A percentile compares a stretch with the other conserved stretches of the same genome.
Evolutionary conservation across 306 rosid genomes (phyloP).

Genomic region (Begonia fuchsioides): DNA sequence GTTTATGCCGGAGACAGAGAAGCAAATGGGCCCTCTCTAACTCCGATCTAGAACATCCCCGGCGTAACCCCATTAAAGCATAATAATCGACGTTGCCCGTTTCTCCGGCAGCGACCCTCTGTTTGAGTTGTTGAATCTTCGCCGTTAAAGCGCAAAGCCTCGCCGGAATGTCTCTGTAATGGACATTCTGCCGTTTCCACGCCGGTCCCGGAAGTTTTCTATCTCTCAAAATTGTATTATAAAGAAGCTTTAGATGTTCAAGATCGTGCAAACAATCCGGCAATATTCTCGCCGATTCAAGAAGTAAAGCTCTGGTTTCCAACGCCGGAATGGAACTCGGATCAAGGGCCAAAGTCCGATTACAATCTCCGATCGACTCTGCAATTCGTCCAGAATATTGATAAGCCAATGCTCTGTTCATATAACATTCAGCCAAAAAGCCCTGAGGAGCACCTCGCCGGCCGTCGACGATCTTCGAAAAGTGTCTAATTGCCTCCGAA

Average conservation of each 20-base stretch:
- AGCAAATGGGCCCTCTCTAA: slow-evolving; percentile 67
- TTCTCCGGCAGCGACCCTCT: slow-evolving; percentile 58
- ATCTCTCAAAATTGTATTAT: slow-evolving; percentile 70
- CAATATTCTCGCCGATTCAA: slow-evolving; percentile 63
- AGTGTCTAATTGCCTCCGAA: slow-evolving; percentile 86
- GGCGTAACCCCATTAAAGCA: slow-evolving; percentile 64
- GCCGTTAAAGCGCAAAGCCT: slow-evolving; percentile 50
- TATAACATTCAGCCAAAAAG: slow-evolving; percentile 76
- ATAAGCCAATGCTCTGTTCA: slow-evolving; percentile 62
- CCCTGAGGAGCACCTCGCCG: slow-evolving; percentile 87
- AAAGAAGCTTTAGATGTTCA: slow-evolving; percentile 75
- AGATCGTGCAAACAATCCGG: slow-evolving; percentile 84
- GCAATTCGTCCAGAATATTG: slow-evolving; percentile 61
- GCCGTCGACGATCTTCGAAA: slow-evolving; percentile 78
- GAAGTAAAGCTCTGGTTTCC: slow-evolving; percentile 65
- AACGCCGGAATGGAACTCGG: slow-evolving; percentile 77
- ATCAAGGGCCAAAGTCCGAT: slow-evolving; percentile 63
- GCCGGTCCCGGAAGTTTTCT: slow-evolving; percentile 80
- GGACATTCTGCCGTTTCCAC: slow-evolving; percentile 68
- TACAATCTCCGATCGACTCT: slow-evolving; percentile 78
- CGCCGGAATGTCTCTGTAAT: slow-evolving; percentile 78
- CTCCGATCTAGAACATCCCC: slow-evolving; percentile 85
- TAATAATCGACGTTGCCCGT: slow-evolving; percentile 59
- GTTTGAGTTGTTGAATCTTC: slow-evolving; percentile 54
- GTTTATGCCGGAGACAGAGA: slow-evolving; percentile 66